These are phyloP conservation scores for Pulveroboletus ravenelii DNA, from an alignment of 768 basidiomycete genomes.

Conservation along the genomic window DNA sequence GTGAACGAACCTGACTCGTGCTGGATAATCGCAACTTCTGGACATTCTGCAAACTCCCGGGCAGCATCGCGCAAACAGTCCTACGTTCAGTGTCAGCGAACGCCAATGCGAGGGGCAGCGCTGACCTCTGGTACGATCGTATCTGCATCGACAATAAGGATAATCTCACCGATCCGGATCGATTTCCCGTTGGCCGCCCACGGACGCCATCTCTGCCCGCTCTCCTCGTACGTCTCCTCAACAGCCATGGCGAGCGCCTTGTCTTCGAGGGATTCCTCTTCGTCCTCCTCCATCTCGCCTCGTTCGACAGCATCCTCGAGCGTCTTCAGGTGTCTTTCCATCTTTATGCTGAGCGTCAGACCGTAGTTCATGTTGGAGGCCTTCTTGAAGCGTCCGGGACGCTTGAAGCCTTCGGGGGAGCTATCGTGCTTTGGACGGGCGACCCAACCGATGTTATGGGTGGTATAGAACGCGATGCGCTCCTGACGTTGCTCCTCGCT, in stretches of 20 bases:
- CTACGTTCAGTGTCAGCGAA: slow-evolving; percentile 26
- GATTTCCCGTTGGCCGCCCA: slow-evolving; percentile 75
- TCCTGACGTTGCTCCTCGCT: slow-evolving; percentile 42
- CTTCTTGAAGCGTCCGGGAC: slow-evolving; percentile 86
- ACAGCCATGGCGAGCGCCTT: slow-evolving; percentile 65
- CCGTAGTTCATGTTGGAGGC: slow-evolving; percentile 91
- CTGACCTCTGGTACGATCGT: slow-evolving; percentile 74
- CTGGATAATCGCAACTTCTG: slow-evolving; percentile 88
- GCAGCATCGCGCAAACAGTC: slow-evolving; percentile 92
- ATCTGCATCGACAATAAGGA: slow-evolving; percentile 85
- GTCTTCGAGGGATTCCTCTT: slow-evolving; percentile 50
- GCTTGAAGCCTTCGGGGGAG: slow-evolving; percentile 26
- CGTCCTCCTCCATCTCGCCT: slow-evolving; percentile 40
- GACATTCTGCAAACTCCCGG: slow-evolving; percentile 74
- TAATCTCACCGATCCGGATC: slow-evolving; percentile 71
- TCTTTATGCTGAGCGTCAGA: slow-evolving; percentile 37
- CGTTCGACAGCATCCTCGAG: slow-evolving; percentile 40
- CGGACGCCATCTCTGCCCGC: slow-evolving; percentile 56
- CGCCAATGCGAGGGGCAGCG: neutral
- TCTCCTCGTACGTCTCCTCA: slow-evolving; percentile 66
- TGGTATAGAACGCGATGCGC: slow-evolving; percentile 50
- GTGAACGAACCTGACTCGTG: slow-evolving; percentile 63
- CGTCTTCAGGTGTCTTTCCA: slow-evolving; percentile 37
- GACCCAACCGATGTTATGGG: slow-evolving; percentile 56
- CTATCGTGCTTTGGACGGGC: slow-evolving; percentile 49